Base-by-base conservation (phyloP, 2,329 filamentous ascomycete species). In the Pseudopithomyces maydicus region DNA sequence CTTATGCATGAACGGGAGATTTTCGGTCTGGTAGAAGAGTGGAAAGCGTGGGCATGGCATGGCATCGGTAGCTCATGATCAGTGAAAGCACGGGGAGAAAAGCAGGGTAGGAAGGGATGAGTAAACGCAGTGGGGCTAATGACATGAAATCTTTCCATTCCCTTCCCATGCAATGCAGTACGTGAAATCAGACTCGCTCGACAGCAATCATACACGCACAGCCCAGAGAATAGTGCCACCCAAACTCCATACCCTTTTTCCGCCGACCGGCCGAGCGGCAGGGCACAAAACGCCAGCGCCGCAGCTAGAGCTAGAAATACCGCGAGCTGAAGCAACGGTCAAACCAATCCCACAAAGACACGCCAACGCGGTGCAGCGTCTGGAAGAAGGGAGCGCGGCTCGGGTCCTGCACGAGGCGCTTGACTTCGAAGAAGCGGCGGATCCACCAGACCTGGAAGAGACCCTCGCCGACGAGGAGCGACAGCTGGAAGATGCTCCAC, bases 371-470 rank as follows among this genome's bases (percentile, higher is more conserved):
- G 17, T 17, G 22, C 17, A 39, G 11, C 20, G 19, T 32, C 14
- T 29, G 12, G 50, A 42, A 36, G 26, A 46, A 39, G 15, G 11
- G 29, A 7, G 32, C 10, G 38, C 41, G 29, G 12, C 22, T 14
- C 8, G 15, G 2, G 20, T 44, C 38, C 59, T 64, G 73, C 17
- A 74, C 71, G 43, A 74, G 66, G 52, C 70, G 71, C 65, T 73
- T 74, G 58, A 73, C 70, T 88, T 97, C 93, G 74, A 97, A 97
- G 85, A 99, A 99, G 74, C 95, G 87, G 82, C 96, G 95, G 76
- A 99, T 80, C 93, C 95, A 99, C 94, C 95, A 99, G 65, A 99
- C 94, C 82, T 99, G 95, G 84, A 99, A 99, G 65, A 97, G 82
- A 59, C 92, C 95, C 82, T 98, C 92, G 70, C 90, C 92, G 65